Evolutionary conservation across 192 early-diverging fungal species (phyloP).

Genomic region (Gaertneriomyces semiglobifer): DNA sequence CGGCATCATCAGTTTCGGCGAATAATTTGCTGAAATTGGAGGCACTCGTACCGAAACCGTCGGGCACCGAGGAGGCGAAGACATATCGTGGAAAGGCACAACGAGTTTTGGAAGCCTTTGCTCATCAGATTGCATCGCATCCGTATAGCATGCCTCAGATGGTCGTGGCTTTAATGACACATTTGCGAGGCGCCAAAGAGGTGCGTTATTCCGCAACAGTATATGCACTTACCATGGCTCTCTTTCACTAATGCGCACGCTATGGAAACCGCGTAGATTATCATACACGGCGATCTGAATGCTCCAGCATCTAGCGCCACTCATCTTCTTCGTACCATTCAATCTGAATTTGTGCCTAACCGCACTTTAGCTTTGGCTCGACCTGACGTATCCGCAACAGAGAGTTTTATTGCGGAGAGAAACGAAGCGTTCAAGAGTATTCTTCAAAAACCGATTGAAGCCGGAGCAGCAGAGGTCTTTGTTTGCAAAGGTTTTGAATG

Average conservation of each 20-base stretch:
- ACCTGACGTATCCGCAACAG: not conserved
- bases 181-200: constrained; percentile 42
- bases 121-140: constrained; percentile 21
- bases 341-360: constrained; percentile 40
- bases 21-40: constrained; percentile 52
- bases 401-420: constrained; percentile 16
- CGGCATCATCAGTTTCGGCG: constrained; percentile 52
- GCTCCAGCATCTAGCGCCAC: not conserved
- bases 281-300: not conserved
- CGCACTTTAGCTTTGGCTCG: constrained; percentile 28
- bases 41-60: constrained; percentile 26
- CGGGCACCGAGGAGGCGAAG: not conserved
- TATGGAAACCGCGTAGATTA: constrained; percentile 9
- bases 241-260: no score
- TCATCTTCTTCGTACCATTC: constrained; percentile 23
- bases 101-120: constrained; percentile 32
- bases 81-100: constrained; percentile 32
- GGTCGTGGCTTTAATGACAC: constrained; percentile 32
- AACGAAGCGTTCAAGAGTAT: constrained; percentile 30
- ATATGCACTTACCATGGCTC: not conserved
- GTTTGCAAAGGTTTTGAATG: constrained; percentile 58
- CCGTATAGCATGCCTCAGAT: constrained; percentile 48
- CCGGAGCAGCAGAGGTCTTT: constrained; percentile 22
- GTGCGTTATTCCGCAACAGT: constrained; percentile 22
- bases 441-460: constrained; percentile 15